A percentile compares a stretch with the other conserved stretches of the same genome.
These are phyloP conservation scores for Xerocomus brunneocitrinus DNA, from an alignment of 768 basidiomycete species.

Conservation along the genomic window DNA sequence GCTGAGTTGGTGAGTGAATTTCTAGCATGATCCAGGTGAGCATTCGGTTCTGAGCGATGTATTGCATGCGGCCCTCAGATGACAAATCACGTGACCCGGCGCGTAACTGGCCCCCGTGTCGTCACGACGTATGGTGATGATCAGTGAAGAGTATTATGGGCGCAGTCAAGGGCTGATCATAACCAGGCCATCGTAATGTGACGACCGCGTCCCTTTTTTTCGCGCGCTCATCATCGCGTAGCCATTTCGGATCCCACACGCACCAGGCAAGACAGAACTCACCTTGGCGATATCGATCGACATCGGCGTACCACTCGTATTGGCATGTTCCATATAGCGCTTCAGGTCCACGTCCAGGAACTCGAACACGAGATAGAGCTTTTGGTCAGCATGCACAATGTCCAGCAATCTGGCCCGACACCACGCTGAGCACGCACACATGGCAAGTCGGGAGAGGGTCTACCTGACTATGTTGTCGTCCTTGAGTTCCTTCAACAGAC, in stretches of 20 bases:
- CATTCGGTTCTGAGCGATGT: background rate
- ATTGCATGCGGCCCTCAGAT: background rate
- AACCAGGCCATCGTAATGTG: background rate
- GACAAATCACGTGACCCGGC: constrained; percentile 30
- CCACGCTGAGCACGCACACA: constrained; percentile 9
- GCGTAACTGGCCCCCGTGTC: constrained; percentile 19
- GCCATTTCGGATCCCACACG: constrained; percentile 1
- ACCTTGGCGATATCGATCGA: constrained; percentile 78
- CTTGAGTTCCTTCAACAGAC: constrained; percentile 92
- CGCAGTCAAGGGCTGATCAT: constrained; percentile 1
- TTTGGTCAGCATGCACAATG: constrained; percentile 95
- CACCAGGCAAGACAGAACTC: constrained; percentile 24
- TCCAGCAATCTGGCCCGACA: constrained; percentile 67
- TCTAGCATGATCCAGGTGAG: constrained; percentile 45
- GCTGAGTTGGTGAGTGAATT: constrained; percentile 92
- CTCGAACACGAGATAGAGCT: constrained; percentile 96
- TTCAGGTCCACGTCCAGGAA: constrained; percentile 97
- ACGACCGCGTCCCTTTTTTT: background rate
- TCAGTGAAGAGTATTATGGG: constrained; percentile 8
- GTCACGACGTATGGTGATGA: constrained; percentile 19
- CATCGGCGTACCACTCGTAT: constrained; percentile 66
- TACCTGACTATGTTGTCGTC: constrained; percentile 95
- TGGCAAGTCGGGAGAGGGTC: background rate
- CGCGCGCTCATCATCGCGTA: constrained; percentile 24
- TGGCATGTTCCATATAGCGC: constrained; percentile 91